Evolutionary conservation across 805 yeast genomes (phyloP).

Genomic region (Metschnikowia anglica): DNA sequence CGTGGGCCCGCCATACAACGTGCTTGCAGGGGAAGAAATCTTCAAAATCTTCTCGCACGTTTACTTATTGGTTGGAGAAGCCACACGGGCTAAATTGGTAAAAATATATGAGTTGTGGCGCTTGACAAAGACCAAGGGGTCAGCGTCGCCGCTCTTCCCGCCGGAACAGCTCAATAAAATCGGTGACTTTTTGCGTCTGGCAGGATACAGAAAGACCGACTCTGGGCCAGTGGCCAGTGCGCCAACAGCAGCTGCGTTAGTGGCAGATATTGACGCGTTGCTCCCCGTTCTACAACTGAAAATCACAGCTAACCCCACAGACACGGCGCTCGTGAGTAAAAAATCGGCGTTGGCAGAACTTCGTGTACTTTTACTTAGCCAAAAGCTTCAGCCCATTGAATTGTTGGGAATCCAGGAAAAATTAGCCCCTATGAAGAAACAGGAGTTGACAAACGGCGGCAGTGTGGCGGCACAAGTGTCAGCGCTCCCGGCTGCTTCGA

Average conservation of each 20-base stretch:
- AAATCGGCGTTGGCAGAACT: slow-evolving; percentile 47
- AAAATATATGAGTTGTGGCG: slow-evolving; percentile 90
- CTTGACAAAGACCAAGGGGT: slow-evolving; percentile 53
- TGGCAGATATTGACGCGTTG: slow-evolving; percentile 38
- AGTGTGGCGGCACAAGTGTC: background rate
- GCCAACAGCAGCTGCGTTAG: slow-evolving; percentile 17
- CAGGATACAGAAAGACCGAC: slow-evolving; percentile 24
- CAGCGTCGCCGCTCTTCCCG: slow-evolving; percentile 73
- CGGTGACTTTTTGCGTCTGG: slow-evolving; percentile 60
- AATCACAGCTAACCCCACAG: slow-evolving; percentile 31
- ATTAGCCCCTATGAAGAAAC: slow-evolving; percentile 33
- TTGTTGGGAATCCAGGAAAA: slow-evolving; percentile 40
- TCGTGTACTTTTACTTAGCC: slow-evolving; percentile 38
- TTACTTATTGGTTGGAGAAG: slow-evolving; percentile 75
- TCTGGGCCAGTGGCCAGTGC: slow-evolving; percentile 1
- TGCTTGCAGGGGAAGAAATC: slow-evolving; percentile 66
- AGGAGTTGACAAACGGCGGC: slow-evolving; percentile 12
- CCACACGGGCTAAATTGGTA: slow-evolving; percentile 66
- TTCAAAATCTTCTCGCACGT: slow-evolving; percentile 71
- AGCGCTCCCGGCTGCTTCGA: background rate
- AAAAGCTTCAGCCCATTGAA: slow-evolving; percentile 34
- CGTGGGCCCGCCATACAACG: slow-evolving; percentile 87
- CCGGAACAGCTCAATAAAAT: slow-evolving; percentile 66
- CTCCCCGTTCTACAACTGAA: slow-evolving; percentile 45
- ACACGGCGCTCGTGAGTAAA: slow-evolving; percentile 43